These are phyloP conservation scores for Saccharomyces hybrid DNA, from an alignment of 1,139 yeast species.

Conservation along the genomic window DNA sequence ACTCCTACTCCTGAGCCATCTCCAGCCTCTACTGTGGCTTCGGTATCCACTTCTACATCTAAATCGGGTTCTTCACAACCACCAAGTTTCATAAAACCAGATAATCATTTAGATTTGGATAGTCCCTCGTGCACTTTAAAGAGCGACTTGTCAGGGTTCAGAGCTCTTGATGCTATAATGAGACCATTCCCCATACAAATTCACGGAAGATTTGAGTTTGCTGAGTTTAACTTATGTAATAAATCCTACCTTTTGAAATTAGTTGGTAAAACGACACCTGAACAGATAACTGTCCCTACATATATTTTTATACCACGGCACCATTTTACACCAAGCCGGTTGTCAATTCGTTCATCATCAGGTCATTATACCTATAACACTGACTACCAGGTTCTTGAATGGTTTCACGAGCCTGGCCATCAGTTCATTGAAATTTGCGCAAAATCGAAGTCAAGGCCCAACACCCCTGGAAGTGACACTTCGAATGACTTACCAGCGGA, in stretches of 20 bases:
- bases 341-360: constrained; percentile 34
- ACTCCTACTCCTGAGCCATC: background rate
- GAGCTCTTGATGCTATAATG: constrained; percentile 63
- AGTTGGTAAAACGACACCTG: constrained; percentile 22
- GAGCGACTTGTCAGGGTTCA: constrained; percentile 38
- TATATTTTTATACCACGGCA: constrained; percentile 59
- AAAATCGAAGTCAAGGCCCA: background rate
- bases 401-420: constrained; percentile 52
- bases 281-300: constrained; percentile 37
- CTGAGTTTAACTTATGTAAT: constrained; percentile 48
- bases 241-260: constrained; percentile 45
- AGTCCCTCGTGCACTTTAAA: background rate
- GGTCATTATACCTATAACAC: constrained; percentile 51
- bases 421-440: constrained; percentile 28
- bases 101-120: background rate
- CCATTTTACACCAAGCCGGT: constrained; percentile 50
- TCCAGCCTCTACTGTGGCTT: background rate
- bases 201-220: constrained; percentile 42
- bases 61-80: background rate
- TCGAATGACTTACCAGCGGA: background rate
- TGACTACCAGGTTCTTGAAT: constrained; percentile 49
- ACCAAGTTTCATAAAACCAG: background rate
- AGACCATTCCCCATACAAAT: constrained; percentile 65
- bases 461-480: background rate
- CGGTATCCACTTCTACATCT: background rate